phyloP scores from a whole-genome alignment of 2,329 filamentous ascomycete species.

The Alternaria sp. region DNA sequence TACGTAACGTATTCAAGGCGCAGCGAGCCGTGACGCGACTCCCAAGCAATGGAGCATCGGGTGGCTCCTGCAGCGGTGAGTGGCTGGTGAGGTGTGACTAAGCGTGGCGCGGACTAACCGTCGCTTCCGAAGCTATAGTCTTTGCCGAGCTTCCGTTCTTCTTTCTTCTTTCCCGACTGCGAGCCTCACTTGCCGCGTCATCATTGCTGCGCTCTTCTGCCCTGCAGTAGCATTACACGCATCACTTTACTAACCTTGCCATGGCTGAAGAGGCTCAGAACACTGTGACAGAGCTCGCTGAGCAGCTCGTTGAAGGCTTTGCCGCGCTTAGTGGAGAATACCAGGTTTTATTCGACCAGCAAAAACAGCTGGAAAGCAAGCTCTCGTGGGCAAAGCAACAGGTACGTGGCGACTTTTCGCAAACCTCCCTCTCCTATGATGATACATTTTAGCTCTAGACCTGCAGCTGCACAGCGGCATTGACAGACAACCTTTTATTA shows the following conservation, averaged over 20 bases:
- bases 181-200: slow-evolving; percentile 37
- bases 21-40: slow-evolving; percentile 43
- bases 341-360: slow-evolving; percentile 55
- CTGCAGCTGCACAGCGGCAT: slow-evolving; percentile 57
- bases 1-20: slow-evolving; percentile 45
- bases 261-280: slow-evolving; percentile 41
- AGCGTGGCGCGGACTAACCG: slow-evolving; percentile 21
- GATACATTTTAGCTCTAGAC: slow-evolving; percentile 62
- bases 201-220: slow-evolving; percentile 28
- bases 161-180: slow-evolving; percentile 24
- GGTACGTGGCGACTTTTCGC: slow-evolving; percentile 46
- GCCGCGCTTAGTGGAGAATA: slow-evolving; percentile 59
- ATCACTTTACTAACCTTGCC: slow-evolving; percentile 19
- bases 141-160: slow-evolving; percentile 27
- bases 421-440: slow-evolving; percentile 48
- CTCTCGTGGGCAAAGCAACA: slow-evolving; percentile 59
- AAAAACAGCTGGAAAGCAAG: slow-evolving; percentile 58
- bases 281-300: slow-evolving; percentile 46
- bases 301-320: slow-evolving; percentile 58
- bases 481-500: slow-evolving; percentile 56
- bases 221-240: slow-evolving; percentile 2
- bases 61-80: slow-evolving; percentile 15
- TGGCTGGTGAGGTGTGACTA: slow-evolving; percentile 23
- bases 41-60: slow-evolving; percentile 33
- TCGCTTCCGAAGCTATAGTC: slow-evolving; percentile 18